Evolutionary conservation across 108 stramenopile species (phyloP).

Genomic region (Skeletonema potamos): DNA sequence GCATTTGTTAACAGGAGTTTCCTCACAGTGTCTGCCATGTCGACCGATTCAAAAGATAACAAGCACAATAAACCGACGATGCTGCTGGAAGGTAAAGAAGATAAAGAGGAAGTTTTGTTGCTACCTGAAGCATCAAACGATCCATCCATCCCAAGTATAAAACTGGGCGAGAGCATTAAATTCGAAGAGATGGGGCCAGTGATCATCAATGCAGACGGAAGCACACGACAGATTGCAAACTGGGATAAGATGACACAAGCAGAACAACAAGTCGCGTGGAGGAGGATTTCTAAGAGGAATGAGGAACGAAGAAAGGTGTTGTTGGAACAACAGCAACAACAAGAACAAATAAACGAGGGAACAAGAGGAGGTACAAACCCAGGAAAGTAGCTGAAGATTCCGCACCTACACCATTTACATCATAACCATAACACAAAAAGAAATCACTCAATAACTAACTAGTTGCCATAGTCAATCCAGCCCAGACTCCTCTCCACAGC

Average conservation of each 20-base stretch:
- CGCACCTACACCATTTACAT: not conserved
- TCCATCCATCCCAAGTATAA: constrained; percentile 56
- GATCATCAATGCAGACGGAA: constrained; percentile 84
- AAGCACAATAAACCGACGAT: not conserved
- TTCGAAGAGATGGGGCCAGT: constrained; percentile 86
- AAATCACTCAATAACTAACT: no score
- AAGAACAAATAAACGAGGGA: constrained; percentile 15
- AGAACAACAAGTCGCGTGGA: constrained; percentile 83
- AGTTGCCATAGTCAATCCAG: constrained; percentile 65
- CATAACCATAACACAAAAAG: no score
- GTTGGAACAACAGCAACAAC: constrained; percentile 51
- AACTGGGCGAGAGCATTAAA: constrained; percentile 72
- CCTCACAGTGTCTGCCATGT: constrained; percentile 22
- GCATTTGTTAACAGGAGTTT: constrained; percentile 1
- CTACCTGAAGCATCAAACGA: constrained; percentile 48
- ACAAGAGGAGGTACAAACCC: not conserved
- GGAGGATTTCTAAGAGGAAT: constrained; percentile 85
- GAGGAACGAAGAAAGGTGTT: constrained; percentile 67
- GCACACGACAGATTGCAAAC: constrained; percentile 77
- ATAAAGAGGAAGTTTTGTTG: constrained; percentile 23
- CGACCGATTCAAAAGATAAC: constrained; percentile 10
- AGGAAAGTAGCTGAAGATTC: not conserved
- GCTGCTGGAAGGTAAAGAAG: not conserved
- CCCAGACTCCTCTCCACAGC: constrained; percentile 86
- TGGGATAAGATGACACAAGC: constrained; percentile 81